phyloP scores from a whole-genome alignment of 2,329 filamentous ascomycete species.

The Dryadomyces sulphureus region DNA sequence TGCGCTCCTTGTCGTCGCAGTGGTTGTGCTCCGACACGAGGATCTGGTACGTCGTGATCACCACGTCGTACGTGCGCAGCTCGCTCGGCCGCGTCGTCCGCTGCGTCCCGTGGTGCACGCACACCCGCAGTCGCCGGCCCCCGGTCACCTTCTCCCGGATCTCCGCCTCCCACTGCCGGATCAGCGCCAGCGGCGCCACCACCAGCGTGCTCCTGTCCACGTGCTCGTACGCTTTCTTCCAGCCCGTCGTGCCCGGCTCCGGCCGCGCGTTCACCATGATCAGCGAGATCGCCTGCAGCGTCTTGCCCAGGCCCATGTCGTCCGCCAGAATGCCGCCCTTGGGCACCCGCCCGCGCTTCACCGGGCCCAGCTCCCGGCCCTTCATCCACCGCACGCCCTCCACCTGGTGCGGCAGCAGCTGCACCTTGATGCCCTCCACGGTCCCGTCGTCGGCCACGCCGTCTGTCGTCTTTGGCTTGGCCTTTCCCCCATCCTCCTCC shows the following conservation, averaged over 20 bases:
- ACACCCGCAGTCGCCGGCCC: slow-evolving; percentile 60
- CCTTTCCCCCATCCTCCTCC: slow-evolving; percentile 20
- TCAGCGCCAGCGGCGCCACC: slow-evolving; percentile 82
- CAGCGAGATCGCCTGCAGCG: slow-evolving; percentile 80
- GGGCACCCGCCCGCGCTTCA: slow-evolving; percentile 67
- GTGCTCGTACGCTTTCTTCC: slow-evolving; percentile 54
- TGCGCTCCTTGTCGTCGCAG: slow-evolving; percentile 51
- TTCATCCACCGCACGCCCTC: slow-evolving; percentile 93
- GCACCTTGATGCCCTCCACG: slow-evolving; percentile 71
- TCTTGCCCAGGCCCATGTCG: slow-evolving; percentile 96
- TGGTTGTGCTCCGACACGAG: slow-evolving; percentile 78
- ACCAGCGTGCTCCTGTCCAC: slow-evolving; percentile 74
- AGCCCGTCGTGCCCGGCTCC: slow-evolving; percentile 36
- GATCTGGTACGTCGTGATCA: slow-evolving; percentile 94
- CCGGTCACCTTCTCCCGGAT: slow-evolving; percentile 64
- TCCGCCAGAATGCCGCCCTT: slow-evolving; percentile 93
- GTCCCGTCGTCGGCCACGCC: slow-evolving; percentile 30
- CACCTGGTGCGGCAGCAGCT: slow-evolving; percentile 82
- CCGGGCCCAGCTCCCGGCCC: slow-evolving; percentile 73
- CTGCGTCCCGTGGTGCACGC: slow-evolving; percentile 79
- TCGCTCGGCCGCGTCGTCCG: slow-evolving; percentile 67
- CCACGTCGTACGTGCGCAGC: slow-evolving; percentile 76
- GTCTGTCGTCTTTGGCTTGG: slow-evolving; percentile 23
- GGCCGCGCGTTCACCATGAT: slow-evolving; percentile 72
- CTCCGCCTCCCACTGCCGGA: slow-evolving; percentile 94